Evolutionary conservation across 805 yeast genomes (phyloP), one percentile per base, ranked within the genome.

Genomic region (Starmera caribaea): DNA sequence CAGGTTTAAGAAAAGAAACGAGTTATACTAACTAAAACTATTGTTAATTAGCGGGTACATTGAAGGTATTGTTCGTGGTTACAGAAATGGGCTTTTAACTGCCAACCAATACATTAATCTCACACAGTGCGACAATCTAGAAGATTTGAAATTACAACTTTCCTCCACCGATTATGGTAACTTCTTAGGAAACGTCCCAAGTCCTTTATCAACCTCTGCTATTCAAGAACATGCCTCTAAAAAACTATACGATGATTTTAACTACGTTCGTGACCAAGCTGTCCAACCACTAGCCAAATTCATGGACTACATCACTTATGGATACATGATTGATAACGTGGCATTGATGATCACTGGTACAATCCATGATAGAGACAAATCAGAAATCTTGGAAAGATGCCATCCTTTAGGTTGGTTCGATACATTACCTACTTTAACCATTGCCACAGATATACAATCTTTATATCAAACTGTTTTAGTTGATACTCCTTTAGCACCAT

Each of bases 321-420:
- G 97, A 10, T 92, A 94, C 65, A 92, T 92, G 99, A 94, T 92
- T 55, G 98, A 92, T 65, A 92, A 92, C 61, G 96, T 92, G 32
- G 85, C 92, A 17, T 70, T 92, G 55, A 83, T 92, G 82, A 90
- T 92, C 55, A 89, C 97, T 2, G 99, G 99, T 16, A 88, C 98
- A 0, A 75, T 92, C 45, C 98, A 92, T 58, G 95, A 89, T 55
- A 75, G 97, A 54, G 96, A 94, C 62, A 79, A 85, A 55, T 64
- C 77, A 33, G 98, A 92, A 55, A 81, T 94, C 38, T 71, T 92
- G 54, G 78, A 79, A 43, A 79, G 96, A 58, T 88, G 96, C 59
- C 95, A 92, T 59, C 98, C 98, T 0, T 70, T 92, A 51, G 99
- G 99, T 35, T 89, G 97, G 96, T 92, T 92, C 55, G 98, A 92